A percentile compares a stretch with the other conserved stretches of the same genome.
Evolutionary conservation across 2,329 filamentous ascomycete genomes (phyloP).

Genomic region (Calonectria leucothoes): DNA sequence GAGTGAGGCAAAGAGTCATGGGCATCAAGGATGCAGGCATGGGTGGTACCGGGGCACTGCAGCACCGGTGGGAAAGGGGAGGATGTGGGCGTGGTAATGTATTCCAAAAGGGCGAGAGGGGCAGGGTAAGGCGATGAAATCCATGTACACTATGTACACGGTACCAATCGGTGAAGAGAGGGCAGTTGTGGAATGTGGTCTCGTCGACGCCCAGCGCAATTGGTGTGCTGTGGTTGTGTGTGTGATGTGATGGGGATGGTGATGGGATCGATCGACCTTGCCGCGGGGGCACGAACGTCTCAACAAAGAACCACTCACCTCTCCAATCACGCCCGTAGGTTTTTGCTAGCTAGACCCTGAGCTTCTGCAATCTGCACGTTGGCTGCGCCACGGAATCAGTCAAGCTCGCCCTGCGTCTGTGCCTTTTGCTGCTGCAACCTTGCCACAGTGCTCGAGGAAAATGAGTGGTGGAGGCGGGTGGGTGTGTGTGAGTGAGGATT

Average conservation of each 20-base stretch:
- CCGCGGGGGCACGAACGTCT: constrained; percentile 6
- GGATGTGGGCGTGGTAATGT: neutral
- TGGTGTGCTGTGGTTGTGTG: neutral
- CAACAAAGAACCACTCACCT: constrained; percentile 1
- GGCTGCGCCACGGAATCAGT: constrained; percentile 10
- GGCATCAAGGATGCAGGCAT: neutral
- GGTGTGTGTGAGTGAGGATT: neutral
- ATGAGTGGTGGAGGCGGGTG: neutral
- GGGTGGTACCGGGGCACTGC: neutral
- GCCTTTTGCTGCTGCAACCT: constrained; percentile 10
- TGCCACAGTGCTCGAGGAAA: constrained; percentile 5
- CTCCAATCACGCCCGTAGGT: neutral
- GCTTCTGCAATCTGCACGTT: neutral
- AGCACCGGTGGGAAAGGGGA: neutral
- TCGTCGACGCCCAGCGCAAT: neutral
- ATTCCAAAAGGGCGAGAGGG: constrained; percentile 5
- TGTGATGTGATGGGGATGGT: neutral
- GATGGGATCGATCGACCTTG: constrained; percentile 7
- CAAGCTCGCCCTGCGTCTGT: constrained; percentile 9
- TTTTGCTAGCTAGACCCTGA: constrained; percentile 10
- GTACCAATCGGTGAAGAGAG: neutral
- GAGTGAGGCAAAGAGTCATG: constrained; percentile 1
- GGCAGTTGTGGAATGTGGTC: constrained; percentile 2
- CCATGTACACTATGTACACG: constrained; percentile 5
- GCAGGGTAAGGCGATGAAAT: constrained; percentile 5